Evolutionary conservation across 2,329 filamentous ascomycete species (phyloP), one percentile per base, ranked within the genome.

Genomic region (Neofusicoccum umdonicola): DNA sequence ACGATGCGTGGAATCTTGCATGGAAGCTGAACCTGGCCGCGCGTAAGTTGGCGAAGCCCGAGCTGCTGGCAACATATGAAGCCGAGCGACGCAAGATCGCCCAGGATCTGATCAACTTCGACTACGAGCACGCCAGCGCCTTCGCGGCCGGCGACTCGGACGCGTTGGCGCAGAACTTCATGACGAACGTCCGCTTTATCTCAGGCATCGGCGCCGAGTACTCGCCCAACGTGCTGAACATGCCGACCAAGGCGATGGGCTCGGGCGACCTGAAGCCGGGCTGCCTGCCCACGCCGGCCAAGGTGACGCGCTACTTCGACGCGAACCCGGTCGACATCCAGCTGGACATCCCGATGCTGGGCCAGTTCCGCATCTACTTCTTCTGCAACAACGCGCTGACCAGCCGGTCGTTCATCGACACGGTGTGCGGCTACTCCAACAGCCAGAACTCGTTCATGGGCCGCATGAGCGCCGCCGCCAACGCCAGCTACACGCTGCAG

Each of bases 241-340:
- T 87, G 3, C 79, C 78, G 31, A 85, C 82, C 80, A 86, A 71
- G 77, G 71, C 73, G 1, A 80, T 79, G 50, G 74, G 78, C 44
- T 31, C n/a, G 7, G 63, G 63, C 37, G 56, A 66, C 65, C 71
- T 84, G 0, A 76, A 71, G 31, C 76, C 78, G 7, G 79, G 79
- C 3, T 78, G 71, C 63, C 71, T 86, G 22, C 80, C 90, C 31
- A 84, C 87, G 3, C 90, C 90, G 2, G 88, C 88, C 45, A 90
- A 87, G 75, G 89, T 89, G 17, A 90, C 88, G 0, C 84, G 90
- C 34, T 92, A 89, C 72, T 85, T 92, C 60, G 90, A 93, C 75
- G 88, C 90, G 3, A 93, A 93, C 70, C 90, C 90, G 0, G 86
- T 93, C 47, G 88, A 93, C 69, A 80, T 93, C 34, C 89, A 93